phyloP scores from a whole-genome alignment of 176 grass and related monocot species.

The Aegilops speltoides region DNA sequence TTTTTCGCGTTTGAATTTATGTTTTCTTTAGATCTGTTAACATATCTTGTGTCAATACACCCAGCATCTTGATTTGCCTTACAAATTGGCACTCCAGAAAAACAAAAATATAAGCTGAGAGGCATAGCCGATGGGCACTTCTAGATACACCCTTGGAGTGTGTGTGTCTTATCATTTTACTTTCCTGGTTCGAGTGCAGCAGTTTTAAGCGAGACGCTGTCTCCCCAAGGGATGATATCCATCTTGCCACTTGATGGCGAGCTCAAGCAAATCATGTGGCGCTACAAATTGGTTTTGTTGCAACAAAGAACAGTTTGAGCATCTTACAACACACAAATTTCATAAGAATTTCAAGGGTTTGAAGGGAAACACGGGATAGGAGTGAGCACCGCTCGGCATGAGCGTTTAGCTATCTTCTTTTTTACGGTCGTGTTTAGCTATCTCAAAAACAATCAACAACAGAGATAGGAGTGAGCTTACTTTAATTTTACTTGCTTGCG shows the following conservation, averaged over 20 bases:
- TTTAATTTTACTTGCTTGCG: background rate
- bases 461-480: background rate
- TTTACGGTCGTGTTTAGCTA: no score
- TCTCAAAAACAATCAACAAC: no score
- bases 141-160: background rate
- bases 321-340: background rate
- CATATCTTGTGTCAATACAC: no score
- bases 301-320: background rate
- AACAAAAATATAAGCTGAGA: background rate
- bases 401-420: no score
- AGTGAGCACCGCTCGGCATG: no score
- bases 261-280: background rate
- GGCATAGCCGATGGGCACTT: no score
- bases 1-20: no score
- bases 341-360: background rate
- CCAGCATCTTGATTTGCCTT: no score
- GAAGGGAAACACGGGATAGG: background rate
- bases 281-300: background rate
- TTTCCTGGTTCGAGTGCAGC: background rate
- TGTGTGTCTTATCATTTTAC: background rate
- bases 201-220: background rate
- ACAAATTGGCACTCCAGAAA: background rate
- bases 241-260: background rate
- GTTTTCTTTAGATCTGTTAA: no score
- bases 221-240: background rate